Percentiles rank a stretch among this genome's conserved stretches.
phyloP scores from a whole-genome alignment of 2,329 filamentous ascomycete genomes.

The Aspergillus novoparasiticus region DNA sequence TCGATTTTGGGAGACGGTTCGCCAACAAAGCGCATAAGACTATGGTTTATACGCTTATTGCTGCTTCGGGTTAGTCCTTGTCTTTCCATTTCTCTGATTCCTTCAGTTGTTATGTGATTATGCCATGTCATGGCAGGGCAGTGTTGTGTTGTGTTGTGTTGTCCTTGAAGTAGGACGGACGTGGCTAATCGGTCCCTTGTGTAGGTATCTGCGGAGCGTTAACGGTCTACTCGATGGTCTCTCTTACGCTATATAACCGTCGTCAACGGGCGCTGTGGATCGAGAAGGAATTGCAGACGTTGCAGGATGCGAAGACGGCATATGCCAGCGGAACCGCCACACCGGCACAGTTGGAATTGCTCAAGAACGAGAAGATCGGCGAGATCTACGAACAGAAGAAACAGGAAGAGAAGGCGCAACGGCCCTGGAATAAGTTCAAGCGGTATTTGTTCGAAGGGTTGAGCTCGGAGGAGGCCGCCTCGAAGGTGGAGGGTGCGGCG shows the following conservation, averaged over 20 bases:
- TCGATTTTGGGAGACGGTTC: constrained; percentile 56
- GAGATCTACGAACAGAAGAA: constrained; percentile 45
- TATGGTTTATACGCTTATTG: constrained; percentile 62
- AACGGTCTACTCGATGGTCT: constrained; percentile 65
- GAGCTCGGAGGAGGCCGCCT: constrained; percentile 36
- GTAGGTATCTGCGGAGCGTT: constrained; percentile 63
- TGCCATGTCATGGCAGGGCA: neutral
- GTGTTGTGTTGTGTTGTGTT: neutral
- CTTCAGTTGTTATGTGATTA: neutral
- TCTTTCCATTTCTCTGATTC: neutral
- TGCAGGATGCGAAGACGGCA: constrained; percentile 48
- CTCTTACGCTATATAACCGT: constrained; percentile 69
- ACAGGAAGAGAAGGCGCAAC: constrained; percentile 42
- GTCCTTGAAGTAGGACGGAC: neutral
- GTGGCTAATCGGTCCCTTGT: constrained; percentile 9
- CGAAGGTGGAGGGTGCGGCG: constrained; percentile 13
- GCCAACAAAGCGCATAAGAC: constrained; percentile 64
- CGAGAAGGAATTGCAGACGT: constrained; percentile 48
- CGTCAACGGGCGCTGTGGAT: constrained; percentile 65
- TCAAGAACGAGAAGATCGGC: constrained; percentile 48
- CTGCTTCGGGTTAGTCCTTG: constrained; percentile 58
- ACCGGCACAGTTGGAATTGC: constrained; percentile 45
- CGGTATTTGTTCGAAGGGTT: constrained; percentile 42
- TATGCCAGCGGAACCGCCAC: constrained; percentile 43
- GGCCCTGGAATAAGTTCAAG: constrained; percentile 42